Conservation (phyloP, 2,329 filamentous ascomycete species). For the Cryphonectria nitschkei region DNA sequence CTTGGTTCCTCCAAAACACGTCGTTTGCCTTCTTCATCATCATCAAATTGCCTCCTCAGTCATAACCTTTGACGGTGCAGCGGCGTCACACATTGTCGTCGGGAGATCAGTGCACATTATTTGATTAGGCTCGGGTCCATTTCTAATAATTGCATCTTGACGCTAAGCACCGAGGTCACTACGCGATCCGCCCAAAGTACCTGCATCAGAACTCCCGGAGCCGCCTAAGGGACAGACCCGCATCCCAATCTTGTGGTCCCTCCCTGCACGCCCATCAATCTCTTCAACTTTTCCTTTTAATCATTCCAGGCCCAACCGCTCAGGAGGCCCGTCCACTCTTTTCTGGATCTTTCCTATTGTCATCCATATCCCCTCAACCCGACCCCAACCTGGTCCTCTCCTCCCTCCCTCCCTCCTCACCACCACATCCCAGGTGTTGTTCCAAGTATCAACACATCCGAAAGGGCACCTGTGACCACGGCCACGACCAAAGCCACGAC, state of each 20-base stretch:
- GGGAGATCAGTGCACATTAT: slow-evolving; percentile 32
- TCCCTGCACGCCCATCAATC: slow-evolving; percentile 30
- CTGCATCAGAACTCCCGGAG: slow-evolving; percentile 30
- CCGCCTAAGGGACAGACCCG: slow-evolving; percentile 30
- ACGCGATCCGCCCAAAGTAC: slow-evolving; percentile 29
- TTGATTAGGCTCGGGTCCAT: slow-evolving; percentile 29
- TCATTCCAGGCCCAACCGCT: slow-evolving; percentile 30
- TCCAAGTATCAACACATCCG: slow-evolving; percentile 20
- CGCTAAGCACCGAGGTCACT: slow-evolving; percentile 29
- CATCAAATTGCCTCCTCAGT: neutral
- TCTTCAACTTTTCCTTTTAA: slow-evolving; percentile 31
- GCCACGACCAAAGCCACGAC: neutral
- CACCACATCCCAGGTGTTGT: slow-evolving; percentile 19
- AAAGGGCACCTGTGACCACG: neutral
- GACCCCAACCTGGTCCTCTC: slow-evolving; percentile 25
- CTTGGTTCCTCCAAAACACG: slow-evolving; percentile 1
- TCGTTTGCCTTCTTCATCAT: neutral
- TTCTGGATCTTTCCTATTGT: slow-evolving; percentile 30
- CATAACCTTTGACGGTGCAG: slow-evolving; percentile 14
- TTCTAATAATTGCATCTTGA: slow-evolving; percentile 32
- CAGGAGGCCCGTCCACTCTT: slow-evolving; percentile 30
- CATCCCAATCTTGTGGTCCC: slow-evolving; percentile 32
- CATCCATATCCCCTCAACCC: slow-evolving; percentile 23
- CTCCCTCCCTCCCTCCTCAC: slow-evolving; percentile 18
- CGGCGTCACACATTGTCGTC: slow-evolving; percentile 14